These are phyloP conservation scores for Lasiodiplodia citricola DNA, from an alignment of 2,329 filamentous ascomycete genomes.

Conservation along the genomic window DNA sequence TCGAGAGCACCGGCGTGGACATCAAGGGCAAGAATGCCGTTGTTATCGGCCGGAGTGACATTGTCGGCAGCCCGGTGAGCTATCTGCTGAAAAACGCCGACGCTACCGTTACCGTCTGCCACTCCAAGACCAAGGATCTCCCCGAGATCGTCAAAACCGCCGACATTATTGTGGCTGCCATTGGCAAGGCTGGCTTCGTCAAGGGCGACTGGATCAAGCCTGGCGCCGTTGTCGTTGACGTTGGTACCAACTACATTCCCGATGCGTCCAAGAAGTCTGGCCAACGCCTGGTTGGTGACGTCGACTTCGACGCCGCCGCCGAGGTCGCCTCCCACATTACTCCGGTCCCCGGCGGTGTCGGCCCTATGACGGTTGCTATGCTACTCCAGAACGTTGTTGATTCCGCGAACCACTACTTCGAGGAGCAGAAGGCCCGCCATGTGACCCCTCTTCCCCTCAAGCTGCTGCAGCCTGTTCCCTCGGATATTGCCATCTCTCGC, in stretches of 20 bases:
- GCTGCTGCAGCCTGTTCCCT: slow-evolving; percentile 81
- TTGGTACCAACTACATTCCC: slow-evolving; percentile 94
- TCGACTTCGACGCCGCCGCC: slow-evolving; percentile 84
- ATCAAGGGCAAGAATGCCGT: slow-evolving; percentile 91
- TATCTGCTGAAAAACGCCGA: slow-evolving; percentile 94
- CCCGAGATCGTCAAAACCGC: slow-evolving; percentile 77
- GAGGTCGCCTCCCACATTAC: slow-evolving; percentile 93
- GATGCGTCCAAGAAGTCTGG: slow-evolving; percentile 92
- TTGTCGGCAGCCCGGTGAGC: slow-evolving; percentile 96
- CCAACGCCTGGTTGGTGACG: slow-evolving; percentile 89
- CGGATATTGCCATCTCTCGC: slow-evolving; percentile 90
- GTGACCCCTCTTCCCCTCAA: slow-evolving; percentile 85
- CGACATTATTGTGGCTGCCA: slow-evolving; percentile 89
- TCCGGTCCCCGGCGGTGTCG: slow-evolving; percentile 93
- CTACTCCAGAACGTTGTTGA: slow-evolving; percentile 93
- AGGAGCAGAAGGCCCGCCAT: slow-evolving; percentile 78
- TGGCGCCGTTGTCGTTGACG: slow-evolving; percentile 94
- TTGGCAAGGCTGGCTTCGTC: slow-evolving; percentile 85
- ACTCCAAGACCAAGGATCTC: slow-evolving; percentile 82
- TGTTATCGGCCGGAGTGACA: slow-evolving; percentile 92
- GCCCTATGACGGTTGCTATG: slow-evolving; percentile 99
- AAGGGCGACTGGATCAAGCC: slow-evolving; percentile 96
- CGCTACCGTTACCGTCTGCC: slow-evolving; percentile 95
- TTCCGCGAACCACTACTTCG: slow-evolving; percentile 80
- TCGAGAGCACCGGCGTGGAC: slow-evolving; percentile 82